Conservation (phyloP, 192 early-diverging fungal species). For the Phycomyces blakesleeanus region DNA sequence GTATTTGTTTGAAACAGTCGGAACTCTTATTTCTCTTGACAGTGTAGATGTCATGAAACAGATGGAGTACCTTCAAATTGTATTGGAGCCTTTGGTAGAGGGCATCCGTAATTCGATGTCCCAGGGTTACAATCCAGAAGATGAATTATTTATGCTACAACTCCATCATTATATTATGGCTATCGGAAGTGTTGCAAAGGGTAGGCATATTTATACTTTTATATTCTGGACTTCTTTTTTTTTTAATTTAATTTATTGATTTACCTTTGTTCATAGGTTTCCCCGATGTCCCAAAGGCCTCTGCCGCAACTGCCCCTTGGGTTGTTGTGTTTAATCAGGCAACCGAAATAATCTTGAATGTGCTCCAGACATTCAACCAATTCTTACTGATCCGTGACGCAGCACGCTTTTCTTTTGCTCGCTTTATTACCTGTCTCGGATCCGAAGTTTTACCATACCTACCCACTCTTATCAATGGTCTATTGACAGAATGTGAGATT, state of each 20-base stretch:
- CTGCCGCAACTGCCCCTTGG: constrained; percentile 49
- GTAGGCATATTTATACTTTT: constrained; percentile 45
- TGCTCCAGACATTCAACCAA: constrained; percentile 58
- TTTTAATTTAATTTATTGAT: not conserved
- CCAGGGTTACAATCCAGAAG: constrained; percentile 58
- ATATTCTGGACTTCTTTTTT: not conserved
- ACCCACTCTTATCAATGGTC: constrained; percentile 69
- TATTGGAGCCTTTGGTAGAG: constrained; percentile 74
- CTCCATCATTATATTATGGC: constrained; percentile 81
- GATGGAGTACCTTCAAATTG: constrained; percentile 64
- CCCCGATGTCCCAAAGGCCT: constrained; percentile 45
- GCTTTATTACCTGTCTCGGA: constrained; percentile 85
- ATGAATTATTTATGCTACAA: constrained; percentile 67
- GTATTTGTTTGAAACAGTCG: constrained; percentile 89
- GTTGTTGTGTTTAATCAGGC: constrained; percentile 74
- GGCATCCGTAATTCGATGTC: constrained; percentile 74
- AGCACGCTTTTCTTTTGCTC: constrained; percentile 74
- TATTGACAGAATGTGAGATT: constrained; percentile 71
- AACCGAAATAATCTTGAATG: constrained; percentile 68
- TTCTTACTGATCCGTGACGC: constrained; percentile 68
- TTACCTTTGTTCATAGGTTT: constrained; percentile 51
- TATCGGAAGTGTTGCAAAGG: constrained; percentile 81
- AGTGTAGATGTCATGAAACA: constrained; percentile 63
- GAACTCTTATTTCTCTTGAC: constrained; percentile 84
- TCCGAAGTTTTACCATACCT: constrained; percentile 77